Base-by-base conservation (phyloP, 2,329 filamentous ascomycete genomes). In the Claviceps citrina region DNA sequence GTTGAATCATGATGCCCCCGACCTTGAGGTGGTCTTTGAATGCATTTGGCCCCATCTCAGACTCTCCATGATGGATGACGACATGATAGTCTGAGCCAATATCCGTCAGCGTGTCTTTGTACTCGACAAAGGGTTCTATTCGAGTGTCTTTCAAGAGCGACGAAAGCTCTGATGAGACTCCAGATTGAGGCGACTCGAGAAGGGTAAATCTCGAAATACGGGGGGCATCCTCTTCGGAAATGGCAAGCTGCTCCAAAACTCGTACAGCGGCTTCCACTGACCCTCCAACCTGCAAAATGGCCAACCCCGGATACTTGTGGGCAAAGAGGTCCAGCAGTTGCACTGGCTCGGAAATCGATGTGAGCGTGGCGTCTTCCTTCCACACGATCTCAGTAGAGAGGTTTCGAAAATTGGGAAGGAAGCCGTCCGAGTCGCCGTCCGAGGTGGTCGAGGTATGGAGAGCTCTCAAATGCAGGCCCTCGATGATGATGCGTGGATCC, bases 371-470 rank as follows among this genome's bases (percentile, higher is more conserved):
- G 39, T 68, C 60, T 39, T 62, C 51, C 16, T 63, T 55, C 70
- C 70, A 74, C 2, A 59, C 45, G 36, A 73, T 56, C 44, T 68
- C 54, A 2, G 64, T 66, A 41, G 66, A 70, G 1, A 74, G 55
- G 16, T 65, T 65, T 25, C 62, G 64, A 45, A 71, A 61, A 19
- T 63, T 67, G 0, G 67, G 64, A 7, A 74, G 47, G 44, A 68
- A 73, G 1, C 51, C 54, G 0, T 48, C 54, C 0, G 49, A 44
- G 0, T 45, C 49, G 5, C 51, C 44, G 0, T 54, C 46, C 3
- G 54, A 45, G 2, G 44, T 41, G 2, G 44, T 41, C 3, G 54
- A 44, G 2, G 44, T 42, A 0, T 56, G 46, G 10, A 71, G 47
- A 1, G 47, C 48, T 2, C 62, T 64, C 39, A 71, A 61, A 3